These are phyloP conservation scores for Akanthomyces dipterigenus DNA, from an alignment of 2,329 filamentous ascomycete species.

Conservation along the genomic window DNA sequence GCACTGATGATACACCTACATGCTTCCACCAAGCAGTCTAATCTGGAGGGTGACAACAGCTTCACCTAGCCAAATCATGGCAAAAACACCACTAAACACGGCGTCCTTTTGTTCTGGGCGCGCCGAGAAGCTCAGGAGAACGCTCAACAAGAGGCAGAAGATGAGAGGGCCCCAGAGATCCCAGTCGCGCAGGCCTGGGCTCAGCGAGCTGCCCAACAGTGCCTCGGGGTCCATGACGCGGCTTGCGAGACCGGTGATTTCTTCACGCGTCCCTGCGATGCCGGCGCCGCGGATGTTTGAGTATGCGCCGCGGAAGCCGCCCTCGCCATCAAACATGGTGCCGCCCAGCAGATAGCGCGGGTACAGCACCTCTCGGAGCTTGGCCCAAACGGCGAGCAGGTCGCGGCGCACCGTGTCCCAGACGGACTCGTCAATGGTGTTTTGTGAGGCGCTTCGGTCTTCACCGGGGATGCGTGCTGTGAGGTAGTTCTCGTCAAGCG, in stretches of 20 bases:
- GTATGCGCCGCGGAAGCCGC: conserved; percentile 53
- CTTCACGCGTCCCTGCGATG: conserved; percentile 52
- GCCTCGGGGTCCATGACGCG: conserved; percentile 58
- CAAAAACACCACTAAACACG: conserved; percentile 95
- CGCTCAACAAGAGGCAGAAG: conserved; percentile 82
- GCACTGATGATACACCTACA: conserved; percentile 54
- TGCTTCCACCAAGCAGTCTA: conserved; percentile 90
- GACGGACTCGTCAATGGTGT: conserved; percentile 94
- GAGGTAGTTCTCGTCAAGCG: conserved; percentile 70
- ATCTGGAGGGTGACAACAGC: conserved; percentile 97
- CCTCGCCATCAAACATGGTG: conserved; percentile 53
- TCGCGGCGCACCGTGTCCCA: conserved; percentile 97
- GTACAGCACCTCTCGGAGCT: conserved; percentile 95
- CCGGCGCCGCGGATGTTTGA: conserved; percentile 54
- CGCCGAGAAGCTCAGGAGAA: conserved; percentile 80
- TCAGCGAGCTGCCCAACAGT: conserved; percentile 66
- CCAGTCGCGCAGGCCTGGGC: conserved; percentile 88
- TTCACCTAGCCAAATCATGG: conserved; percentile 94
- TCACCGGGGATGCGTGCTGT: conserved; percentile 88
- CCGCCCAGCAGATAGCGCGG: conserved; percentile 83
- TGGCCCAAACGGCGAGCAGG: conserved; percentile 88
- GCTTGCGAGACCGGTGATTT: conserved; percentile 54
- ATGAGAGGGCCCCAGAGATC: conserved; percentile 96
- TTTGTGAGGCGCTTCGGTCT: conserved; percentile 79
- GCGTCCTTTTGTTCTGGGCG: conserved; percentile 73